Evolutionary conservation across 2,329 filamentous ascomycete species (phyloP), one percentile per base, ranked within the genome.

Genomic region (Fusarium sp.): DNA sequence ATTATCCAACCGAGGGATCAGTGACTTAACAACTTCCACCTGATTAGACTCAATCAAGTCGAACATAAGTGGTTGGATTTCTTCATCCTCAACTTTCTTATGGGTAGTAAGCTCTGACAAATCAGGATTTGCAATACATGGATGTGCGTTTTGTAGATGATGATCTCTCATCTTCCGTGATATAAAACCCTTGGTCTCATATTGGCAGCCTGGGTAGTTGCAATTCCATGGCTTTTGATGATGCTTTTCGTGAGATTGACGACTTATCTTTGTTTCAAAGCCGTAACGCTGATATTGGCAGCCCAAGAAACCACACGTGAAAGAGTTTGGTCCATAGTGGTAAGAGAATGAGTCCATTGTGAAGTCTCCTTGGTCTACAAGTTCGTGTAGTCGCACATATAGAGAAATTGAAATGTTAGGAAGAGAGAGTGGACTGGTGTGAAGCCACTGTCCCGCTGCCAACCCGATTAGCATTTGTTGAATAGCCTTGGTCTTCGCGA

Each of bases 41-140:
- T 0, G 6, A 3, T 17, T 0, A 0, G 7, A 9, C 12, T 48
- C n/a, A 13, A 33, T 20, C 1, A 32, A 33, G 9, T 48, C 45
- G 6, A 48, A 48, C 0, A 48, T 20, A 2, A 48, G n/a, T 12
- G 45, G 45, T 7, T 32, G 45, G 10, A 48, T 7, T 3, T 48
- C 45, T 33, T 32, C 18, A 6, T 48, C 18, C 15, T 20, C 45
- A 5, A 30, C 2, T 4, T 15, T 30, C 7, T 1, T 3, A 20
- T 0, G 9, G 6, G 0, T 18, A 1, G 2, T 9, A 2, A 2
- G 10, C 0, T 0, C 2, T 30, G 44, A 6, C 0, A 1, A 3
- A 3, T 27, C 13, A 11, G 3, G 12, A 2, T 20, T 6, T 32
- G 4, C 2, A 17, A 2, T 13, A 2, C 20, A 9, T 2, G 9